Evolutionary conservation across 768 basidiomycete genomes (phyloP), one percentile per base, ranked within the genome.

Genomic region (Kwoniella bestiolae): DNA sequence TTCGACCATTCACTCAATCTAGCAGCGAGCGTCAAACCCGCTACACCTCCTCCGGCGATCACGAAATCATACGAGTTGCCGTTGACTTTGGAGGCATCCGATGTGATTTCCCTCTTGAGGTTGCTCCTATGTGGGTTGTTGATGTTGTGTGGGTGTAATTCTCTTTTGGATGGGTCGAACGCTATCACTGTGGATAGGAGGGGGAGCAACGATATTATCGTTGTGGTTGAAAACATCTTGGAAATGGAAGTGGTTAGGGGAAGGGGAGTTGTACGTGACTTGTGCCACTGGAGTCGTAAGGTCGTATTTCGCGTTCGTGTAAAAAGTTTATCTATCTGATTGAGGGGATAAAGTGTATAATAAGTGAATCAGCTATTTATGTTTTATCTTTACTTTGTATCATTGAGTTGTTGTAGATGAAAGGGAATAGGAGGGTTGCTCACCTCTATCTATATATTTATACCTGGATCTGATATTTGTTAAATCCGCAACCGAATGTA

Each of bases 1-100:
- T 84, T 84, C 5, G 75, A 64, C 77, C 85, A 84, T 66, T 85
- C 85, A 8, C 83, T 83, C 45, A 86, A 77, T 52, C 85, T 81
- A 18, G 82, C 72, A 4, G 84, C 85, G 32, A 86, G 69, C 16
- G 83, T 83, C 56, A 85, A 80, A 41, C 85, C 85, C 5, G 84
- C 84, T 21, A 83, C 81, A 34, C 85, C 85, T 31, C 85, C 85
- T 38, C 85, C 85, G 16, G 81, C 82, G 70, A 85, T 83, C 64
- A 88, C 82, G 69, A 85, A 87, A 79, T 88, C 87, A 52, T 72
- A 78, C 5, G 65, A 29, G 11, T 31, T 35, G 14, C 68, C 73
- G 38, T 62, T 45, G 18, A 73, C 71, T n/a, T 38, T 25, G 2
- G 68, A n/a, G 2, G 71, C 64, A 31, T 72, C 65, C 7, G 38